phyloP scores from a whole-genome alignment of 805 yeast species.

The Yarrowia keelungensis region DNA sequence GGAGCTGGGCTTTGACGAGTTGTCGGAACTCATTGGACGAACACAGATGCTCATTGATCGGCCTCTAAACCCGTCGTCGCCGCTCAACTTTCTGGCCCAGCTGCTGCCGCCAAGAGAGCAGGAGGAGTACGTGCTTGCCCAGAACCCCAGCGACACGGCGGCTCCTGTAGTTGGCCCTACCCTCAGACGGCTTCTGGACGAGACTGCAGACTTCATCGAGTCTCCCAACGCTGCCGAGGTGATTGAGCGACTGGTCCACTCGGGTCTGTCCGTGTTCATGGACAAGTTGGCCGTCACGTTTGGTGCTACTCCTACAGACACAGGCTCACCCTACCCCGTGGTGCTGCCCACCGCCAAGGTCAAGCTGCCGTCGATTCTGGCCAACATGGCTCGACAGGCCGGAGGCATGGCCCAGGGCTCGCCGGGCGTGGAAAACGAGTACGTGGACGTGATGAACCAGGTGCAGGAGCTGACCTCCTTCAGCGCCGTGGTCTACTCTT shows the following conservation, averaged over 20 bases:
- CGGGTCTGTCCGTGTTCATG: constrained; percentile 58
- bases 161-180: constrained; percentile 43
- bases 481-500: constrained; percentile 89
- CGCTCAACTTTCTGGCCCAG: constrained; percentile 47
- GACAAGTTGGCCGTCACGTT: constrained; percentile 48
- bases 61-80: constrained; percentile 41
- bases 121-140: constrained; percentile 62
- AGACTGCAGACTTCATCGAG: constrained; percentile 54
- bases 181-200: constrained; percentile 53
- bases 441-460: constrained; percentile 56
- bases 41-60: constrained; percentile 52
- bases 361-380: constrained; percentile 74
- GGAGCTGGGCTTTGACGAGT: constrained; percentile 68
- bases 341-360: constrained; percentile 47
- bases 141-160: constrained; percentile 51
- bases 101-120: constrained; percentile 61
- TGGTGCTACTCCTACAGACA: constrained; percentile 36
- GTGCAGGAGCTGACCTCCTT: constrained; percentile 78
- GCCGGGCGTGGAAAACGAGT: constrained; percentile 52
- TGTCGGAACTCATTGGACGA: constrained; percentile 51
- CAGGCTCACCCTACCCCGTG: neutral
- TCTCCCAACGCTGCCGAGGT: constrained; percentile 53
- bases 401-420: constrained; percentile 58
- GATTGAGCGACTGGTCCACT: constrained; percentile 53
- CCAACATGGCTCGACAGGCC: constrained; percentile 71